Base-by-base conservation (phyloP, 495 filamentous ascomycete species). In the Umbilicaria muhlenbergii region DNA sequence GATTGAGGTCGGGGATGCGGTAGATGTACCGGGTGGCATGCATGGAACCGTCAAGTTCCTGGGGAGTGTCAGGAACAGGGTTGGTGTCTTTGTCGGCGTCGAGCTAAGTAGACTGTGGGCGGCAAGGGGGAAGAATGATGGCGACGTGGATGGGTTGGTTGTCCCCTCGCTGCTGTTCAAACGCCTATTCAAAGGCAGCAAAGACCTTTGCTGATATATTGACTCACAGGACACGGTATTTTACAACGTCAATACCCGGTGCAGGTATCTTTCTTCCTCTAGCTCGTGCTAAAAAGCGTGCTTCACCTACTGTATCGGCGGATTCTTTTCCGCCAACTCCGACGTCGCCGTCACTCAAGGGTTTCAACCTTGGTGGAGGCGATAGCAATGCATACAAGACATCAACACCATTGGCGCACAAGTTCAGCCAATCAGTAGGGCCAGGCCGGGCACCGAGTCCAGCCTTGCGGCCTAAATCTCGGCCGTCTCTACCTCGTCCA, bases 21-120 rank as follows among this genome's bases (percentile, higher is more conserved):
- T 99, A 41, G 88, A 96, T 47, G 89, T 95, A 41, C 91, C 91
- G 5, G 92, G 91, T 10, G 86, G 79, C 52, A 95, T 99, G 89
- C 66, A 80, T 50, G 91, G 91, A 18, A 82, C 75, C 18, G 75
- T 99, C 43, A 86, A 82, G 59, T 99, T 89, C 57, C 67, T 99
- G 47, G 91, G 91, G 4, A 65, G 65, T 33, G 88, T 99, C 31
- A 74, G 77, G 39, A 89, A 88, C 43, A 94, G 94, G 67, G 84
- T 82, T 40, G 91, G 91, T 34, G 71, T 74, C 11, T 99, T 96
- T 67, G 87, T 82, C 19, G 91, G 91, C n/a, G 85, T 99, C 36
- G 92, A 99, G 59, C 66, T 99, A 47, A 78, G 81, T 50, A 64
- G 73, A 41, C 84, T 92, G 49, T 86, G 76, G 58, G 80, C 89